Conservation (phyloP, 805 yeast genomes). For the Metschnikowia vanudenii region DNA sequence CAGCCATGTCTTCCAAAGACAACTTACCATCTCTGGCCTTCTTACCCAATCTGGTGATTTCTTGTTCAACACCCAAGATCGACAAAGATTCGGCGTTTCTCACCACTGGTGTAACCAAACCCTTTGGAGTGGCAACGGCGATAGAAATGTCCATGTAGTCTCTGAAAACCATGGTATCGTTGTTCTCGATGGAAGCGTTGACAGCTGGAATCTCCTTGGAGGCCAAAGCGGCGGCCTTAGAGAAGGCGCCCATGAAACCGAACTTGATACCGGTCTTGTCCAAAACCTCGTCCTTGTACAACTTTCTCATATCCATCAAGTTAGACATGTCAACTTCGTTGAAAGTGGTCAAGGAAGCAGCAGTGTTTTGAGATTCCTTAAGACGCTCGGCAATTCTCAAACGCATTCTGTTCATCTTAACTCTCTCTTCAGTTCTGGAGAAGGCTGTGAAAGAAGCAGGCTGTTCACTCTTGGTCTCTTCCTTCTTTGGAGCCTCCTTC, state of each 20-base stretch:
- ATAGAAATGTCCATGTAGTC: constrained; percentile 94
- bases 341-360: constrained; percentile 96
- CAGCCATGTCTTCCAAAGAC: constrained; percentile 97
- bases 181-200: constrained; percentile 90
- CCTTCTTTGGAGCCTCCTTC: constrained; percentile 19
- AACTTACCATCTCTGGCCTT: constrained; percentile 97
- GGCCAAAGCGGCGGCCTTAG: constrained; percentile 90
- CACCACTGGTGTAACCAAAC: constrained; percentile 95
- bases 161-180: constrained; percentile 90
- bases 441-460: constrained; percentile 46
- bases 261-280: constrained; percentile 92
- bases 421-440: constrained; percentile 84
- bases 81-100: constrained; percentile 93
- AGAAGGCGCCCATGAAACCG: constrained; percentile 98
- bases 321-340: constrained; percentile 97
- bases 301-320: constrained; percentile 88
- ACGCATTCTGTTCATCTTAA: constrained; percentile 99
- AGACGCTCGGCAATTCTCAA: constrained; percentile 97
- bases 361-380: constrained; percentile 98
- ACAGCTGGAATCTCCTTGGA: constrained; percentile 93
- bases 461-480: constrained; percentile 20
- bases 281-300: constrained; percentile 94
- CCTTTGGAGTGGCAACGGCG: constrained; percentile 99
- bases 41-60: constrained; percentile 74
- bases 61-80: constrained; percentile 86